Evolutionary conservation across 176 grass and related monocot genomes (phyloP), one percentile per base, ranked within the genome.

Genomic region (Cocos nucifera): DNA sequence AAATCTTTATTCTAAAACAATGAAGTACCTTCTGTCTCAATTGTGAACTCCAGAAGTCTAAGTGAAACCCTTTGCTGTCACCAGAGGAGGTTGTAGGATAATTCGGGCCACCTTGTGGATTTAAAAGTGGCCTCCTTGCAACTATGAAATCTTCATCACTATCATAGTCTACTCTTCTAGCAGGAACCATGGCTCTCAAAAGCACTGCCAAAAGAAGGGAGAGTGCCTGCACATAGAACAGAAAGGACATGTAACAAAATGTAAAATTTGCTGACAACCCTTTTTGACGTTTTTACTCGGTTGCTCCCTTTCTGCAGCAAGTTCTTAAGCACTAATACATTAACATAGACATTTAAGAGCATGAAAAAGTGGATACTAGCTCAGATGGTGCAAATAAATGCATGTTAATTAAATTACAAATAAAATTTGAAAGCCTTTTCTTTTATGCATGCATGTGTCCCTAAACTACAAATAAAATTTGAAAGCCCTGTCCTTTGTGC

Each of bases 61-160:
- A 77, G 66, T 83, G 77, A 59, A 60, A 77, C 54, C 73, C 77
- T 77, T 67, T 79, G 27, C 49, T 25, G 53, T 86, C 74, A 3
- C 56, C 61, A 0, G 76, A 75, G 32, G 76, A 75, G 32, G 35
- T 79, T 18, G 83, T 70, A 35, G 85, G 58, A 77, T 86, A 89
- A 56, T 75, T 17, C 17, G 75, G 64, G 54, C 80, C 69, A 19
- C 73, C 69, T 66, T 90, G 83, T 53, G 91, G 62, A 44, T 79
- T 66, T 51, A 90, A 71, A 70, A 96, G 78, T 5, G 91, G 91
- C 54, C 80, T 84, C 71, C 83, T 82, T 78, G 87, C 72, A 26
- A 96, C 72, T 6, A 90, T 77, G 69, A 96, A 87, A 77, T 96
- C 91, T 74, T 96, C 91, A 80, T 90, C 86, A 14, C 80, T 87